Conservation (phyloP, 2,329 filamentous ascomycete genomes). For the Colletotrichum tofieldiae region DNA sequence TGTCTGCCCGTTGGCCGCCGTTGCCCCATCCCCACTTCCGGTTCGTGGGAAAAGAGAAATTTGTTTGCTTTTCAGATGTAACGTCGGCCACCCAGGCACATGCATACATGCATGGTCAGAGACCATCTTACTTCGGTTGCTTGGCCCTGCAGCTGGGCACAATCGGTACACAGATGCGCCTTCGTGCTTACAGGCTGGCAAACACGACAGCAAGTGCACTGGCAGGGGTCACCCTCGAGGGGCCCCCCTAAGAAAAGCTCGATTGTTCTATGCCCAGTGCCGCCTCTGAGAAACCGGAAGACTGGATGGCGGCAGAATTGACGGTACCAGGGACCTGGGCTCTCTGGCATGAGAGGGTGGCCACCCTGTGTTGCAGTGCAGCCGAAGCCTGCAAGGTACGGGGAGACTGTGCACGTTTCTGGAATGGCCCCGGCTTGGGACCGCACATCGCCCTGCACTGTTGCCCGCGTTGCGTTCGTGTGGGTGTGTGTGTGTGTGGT, state of each 20-base stretch:
- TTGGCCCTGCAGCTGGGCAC: slow-evolving; percentile 16
- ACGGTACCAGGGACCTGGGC: slow-evolving; percentile 40
- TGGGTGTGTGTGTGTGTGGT: slow-evolving; percentile 14
- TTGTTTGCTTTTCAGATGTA: slow-evolving; percentile 33
- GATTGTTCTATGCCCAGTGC: not conserved
- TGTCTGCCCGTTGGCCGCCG: no score
- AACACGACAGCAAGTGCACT: slow-evolving; percentile 13
- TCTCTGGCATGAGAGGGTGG: slow-evolving; percentile 22
- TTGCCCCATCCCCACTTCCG: slow-evolving; percentile 7
- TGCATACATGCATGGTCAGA: not conserved
- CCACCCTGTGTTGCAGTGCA: slow-evolving; percentile 37
- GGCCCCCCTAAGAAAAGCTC: not conserved
- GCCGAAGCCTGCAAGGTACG: slow-evolving; percentile 40
- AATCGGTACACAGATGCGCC: not conserved
- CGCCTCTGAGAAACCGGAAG: not conserved
- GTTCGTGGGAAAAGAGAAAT: slow-evolving; percentile 16
- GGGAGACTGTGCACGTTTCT: slow-evolving; percentile 37
- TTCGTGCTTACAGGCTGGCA: not conserved
- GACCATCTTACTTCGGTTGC: slow-evolving; percentile 13
- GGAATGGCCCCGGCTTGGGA: slow-evolving; percentile 33
- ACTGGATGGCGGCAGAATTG: not conserved
- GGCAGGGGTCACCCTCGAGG: slow-evolving; percentile 1
- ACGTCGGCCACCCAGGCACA: slow-evolving; percentile 16
- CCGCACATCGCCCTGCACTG: slow-evolving; percentile 17
- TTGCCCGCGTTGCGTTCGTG: not conserved